Evolutionary conservation across 164 flowering plant species (phyloP), one percentile per base, ranked within the genome.

Genomic region (Aristolochia contorta): DNA sequence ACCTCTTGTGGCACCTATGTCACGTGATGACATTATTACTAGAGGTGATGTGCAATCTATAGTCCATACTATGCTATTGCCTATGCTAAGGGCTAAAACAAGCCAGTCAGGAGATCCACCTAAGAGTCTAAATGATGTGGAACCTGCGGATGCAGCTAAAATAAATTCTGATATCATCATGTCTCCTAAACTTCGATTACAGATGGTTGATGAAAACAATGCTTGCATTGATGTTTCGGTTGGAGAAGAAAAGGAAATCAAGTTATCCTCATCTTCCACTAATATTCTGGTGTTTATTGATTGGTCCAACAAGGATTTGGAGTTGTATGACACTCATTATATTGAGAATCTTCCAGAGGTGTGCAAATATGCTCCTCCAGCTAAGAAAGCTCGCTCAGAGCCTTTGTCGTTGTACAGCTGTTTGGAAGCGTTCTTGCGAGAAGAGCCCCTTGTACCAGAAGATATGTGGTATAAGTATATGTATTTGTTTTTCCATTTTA

Each of bases 401-500:
- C 97, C 97, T 70, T 86, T 86, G 56, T 86, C 97, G 16, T 71
- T 93, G 80, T 93, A 88, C 75, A 77, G 88, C 54, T 88, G 99
- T 72, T 69, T 93, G 69, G 99, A 93, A 74, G 92, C 97, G 61
- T 93, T 93, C 76, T 72, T 93, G 60, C 91, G 93, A 27, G 97
- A 90, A 71, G 99, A 93, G 68, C 99, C 99, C 10, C 72, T 93
- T 67, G 97, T 88, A 61, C 94, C 99, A 60, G 99, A 90, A 75
- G 99, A 93, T 66, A 90, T 93, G 99, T 93, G 99, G 99, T 93
- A 63, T 63, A 32, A 32, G 91, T 73, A 51, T 24, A 19, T 58
- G n/a, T n/a, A n/a, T n/a, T n/a, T n/a, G n/a, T n/a, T n/a, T 32
- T 32, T 32, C 33, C 3, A 3, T 37, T 37, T 37, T 37, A 37